Conservation (phyloP, 2,329 filamentous ascomycete genomes). For the Fusarium nurragi region DNA sequence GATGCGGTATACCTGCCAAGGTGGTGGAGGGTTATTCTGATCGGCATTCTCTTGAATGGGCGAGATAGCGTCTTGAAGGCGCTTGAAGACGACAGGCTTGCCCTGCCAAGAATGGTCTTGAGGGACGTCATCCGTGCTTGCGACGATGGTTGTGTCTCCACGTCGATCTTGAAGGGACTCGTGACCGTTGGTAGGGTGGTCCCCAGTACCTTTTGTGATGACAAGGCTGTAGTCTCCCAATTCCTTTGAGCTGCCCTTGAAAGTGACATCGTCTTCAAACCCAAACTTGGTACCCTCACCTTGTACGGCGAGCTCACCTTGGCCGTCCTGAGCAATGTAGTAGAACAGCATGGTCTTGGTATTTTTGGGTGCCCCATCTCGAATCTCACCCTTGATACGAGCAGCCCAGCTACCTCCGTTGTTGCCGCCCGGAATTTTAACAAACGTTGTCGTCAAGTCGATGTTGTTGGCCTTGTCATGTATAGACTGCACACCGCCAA, state of each 20-base stretch:
- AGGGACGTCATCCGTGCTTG: constrained; percentile 70
- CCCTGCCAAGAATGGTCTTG: constrained; percentile 83
- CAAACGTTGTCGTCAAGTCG: constrained; percentile 91
- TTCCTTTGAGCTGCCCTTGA: constrained; percentile 74
- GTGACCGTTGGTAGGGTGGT: constrained; percentile 72
- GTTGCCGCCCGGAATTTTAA: constrained; percentile 87
- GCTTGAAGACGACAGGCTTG: constrained; percentile 70
- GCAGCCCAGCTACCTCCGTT: constrained; percentile 94
- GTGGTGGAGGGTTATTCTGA: constrained; percentile 77
- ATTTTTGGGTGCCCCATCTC: constrained; percentile 71
- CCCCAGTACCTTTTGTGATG: constrained; percentile 74
- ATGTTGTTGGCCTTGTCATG: constrained; percentile 89
- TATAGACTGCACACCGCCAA: constrained; percentile 87
- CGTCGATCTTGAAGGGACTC: constrained; percentile 74
- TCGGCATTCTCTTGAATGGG: constrained; percentile 60
- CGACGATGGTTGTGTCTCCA: constrained; percentile 78
- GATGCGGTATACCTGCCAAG: constrained; percentile 86
- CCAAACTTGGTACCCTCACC: constrained; percentile 62
- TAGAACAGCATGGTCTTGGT: constrained; percentile 83
- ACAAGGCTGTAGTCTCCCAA: constrained; percentile 84
- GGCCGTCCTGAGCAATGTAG: constrained; percentile 84
- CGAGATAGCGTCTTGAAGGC: constrained; percentile 62
- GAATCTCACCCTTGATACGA: constrained; percentile 82
- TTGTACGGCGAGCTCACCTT: constrained; percentile 68
- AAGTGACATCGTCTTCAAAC: constrained; percentile 68